Conservation (phyloP, 352 stramenopile species). For the Peronosclerospora sorghi region DNA sequence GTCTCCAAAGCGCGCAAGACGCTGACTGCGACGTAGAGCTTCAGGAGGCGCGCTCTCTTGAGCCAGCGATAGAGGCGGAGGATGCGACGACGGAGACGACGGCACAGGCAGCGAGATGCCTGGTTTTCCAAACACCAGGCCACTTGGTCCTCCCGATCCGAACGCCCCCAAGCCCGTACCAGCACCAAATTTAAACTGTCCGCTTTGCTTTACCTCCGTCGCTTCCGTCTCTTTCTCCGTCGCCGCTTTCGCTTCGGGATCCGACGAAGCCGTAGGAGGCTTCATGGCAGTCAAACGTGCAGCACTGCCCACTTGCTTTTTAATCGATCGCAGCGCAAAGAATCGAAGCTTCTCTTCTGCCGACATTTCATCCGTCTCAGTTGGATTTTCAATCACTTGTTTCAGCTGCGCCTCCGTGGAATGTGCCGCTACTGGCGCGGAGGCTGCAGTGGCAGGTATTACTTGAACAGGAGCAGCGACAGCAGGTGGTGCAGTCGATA, state of each 20-base stretch:
- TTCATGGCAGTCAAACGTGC: conserved; percentile 23
- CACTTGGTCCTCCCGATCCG: conserved; percentile 36
- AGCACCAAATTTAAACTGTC: conserved; percentile 28
- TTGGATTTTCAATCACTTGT: conserved; percentile 3
- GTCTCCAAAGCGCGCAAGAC: conserved; percentile 36
- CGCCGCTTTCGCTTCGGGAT: conserved; percentile 12
- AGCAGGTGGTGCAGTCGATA: conserved; percentile 9
- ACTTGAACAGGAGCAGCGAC: conserved; percentile 5
- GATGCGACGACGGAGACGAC: conserved; percentile 30
- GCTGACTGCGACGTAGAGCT: conserved; percentile 33
- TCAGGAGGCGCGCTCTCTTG: conserved; percentile 18
- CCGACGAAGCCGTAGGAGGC: conserved; percentile 2
- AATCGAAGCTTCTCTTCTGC: conserved; percentile 53
- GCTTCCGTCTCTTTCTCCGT: conserved; percentile 7
- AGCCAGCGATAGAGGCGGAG: conserved; percentile 14
- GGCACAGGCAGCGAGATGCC: conserved; percentile 63
- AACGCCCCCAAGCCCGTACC: conserved; percentile 30
- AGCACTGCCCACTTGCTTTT: conserved; percentile 36
- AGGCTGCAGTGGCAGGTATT: conserved; percentile 3
- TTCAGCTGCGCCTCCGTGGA: conserved; percentile 4
- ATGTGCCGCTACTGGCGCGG: conserved; percentile 5
- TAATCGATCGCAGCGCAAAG: conserved; percentile 58
- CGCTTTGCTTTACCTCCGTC: conserved; percentile 5
- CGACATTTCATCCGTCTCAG: conserved; percentile 17
- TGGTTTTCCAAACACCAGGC: conserved; percentile 66